phyloP scores from a whole-genome alignment of 768 basidiomycete genomes.

The Neoboletus magnificus region DNA sequence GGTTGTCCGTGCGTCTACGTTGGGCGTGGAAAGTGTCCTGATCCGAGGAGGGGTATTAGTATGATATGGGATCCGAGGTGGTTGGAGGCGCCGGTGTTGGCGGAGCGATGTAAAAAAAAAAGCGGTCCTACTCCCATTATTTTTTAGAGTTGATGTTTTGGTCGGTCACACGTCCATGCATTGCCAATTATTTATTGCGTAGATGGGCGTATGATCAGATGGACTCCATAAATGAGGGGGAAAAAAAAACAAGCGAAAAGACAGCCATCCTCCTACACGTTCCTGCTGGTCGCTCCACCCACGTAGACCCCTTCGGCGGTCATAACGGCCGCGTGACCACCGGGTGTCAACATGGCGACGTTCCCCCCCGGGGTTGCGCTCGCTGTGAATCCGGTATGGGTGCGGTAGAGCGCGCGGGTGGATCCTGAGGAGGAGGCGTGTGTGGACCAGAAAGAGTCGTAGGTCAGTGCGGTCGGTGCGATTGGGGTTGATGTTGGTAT shows the following conservation, averaged over 20 bases:
- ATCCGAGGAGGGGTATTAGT: too few relatives aligned
- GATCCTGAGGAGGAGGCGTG: conserved; percentile 36
- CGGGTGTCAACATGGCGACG: conserved; percentile 32
- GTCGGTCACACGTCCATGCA: too few relatives aligned
- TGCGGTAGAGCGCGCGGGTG: conserved; percentile 30
- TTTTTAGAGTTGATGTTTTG: too few relatives aligned
- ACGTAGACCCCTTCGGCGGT: conserved; percentile 33
- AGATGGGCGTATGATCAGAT: conserved; percentile 11
- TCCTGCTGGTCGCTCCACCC: conserved; percentile 19
- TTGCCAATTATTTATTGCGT: neutral
- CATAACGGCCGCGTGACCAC: conserved; percentile 31
- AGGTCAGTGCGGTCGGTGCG: conserved; percentile 41
- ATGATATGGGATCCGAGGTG: too few relatives aligned
- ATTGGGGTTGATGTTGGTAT: conserved; percentile 3
- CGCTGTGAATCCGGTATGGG: conserved; percentile 27
- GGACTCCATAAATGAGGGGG: conserved; percentile 19
- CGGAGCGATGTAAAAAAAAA: too few relatives aligned
- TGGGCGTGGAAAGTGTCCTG: too few relatives aligned
- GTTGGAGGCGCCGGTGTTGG: too few relatives aligned
- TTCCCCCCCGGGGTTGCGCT: conserved; percentile 26
- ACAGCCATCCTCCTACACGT: neutral
- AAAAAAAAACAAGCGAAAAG: neutral
- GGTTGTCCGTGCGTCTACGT: too few relatives aligned
- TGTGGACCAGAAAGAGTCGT: conserved; percentile 64
- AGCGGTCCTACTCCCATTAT: too few relatives aligned